A percentile compares a stretch with the other conserved stretches of the same genome.
phyloP scores from a whole-genome alignment of 306 rosid species.

The Ormosia emarginata region DNA sequence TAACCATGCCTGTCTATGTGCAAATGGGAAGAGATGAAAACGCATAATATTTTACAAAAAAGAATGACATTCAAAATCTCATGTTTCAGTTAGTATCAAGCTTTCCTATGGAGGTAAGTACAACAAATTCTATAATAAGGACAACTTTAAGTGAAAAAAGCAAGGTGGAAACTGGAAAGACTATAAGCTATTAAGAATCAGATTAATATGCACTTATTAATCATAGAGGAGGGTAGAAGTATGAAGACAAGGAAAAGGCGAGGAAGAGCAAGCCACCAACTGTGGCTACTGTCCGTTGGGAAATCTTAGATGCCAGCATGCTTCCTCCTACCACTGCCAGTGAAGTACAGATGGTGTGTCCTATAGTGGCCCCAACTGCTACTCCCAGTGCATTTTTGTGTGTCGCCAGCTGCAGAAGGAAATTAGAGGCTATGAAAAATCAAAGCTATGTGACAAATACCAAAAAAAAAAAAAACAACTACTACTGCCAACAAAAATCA shows the following conservation, averaged over 20 bases:
- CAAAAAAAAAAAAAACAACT: neutral
- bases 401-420: conserved; percentile 77
- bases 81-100: conserved; percentile 20
- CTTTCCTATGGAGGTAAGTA: conserved; percentile 20
- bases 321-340: conserved; percentile 96
- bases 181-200: conserved; percentile 25
- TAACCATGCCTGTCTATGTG: neutral
- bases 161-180: conserved; percentile 25
- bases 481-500: conserved; percentile 2
- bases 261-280: conserved; percentile 97
- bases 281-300: conserved; percentile 94
- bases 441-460: neutral
- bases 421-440: neutral
- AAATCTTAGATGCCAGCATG: conserved; percentile 94
- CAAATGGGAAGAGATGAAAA: neutral
- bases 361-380: conserved; percentile 86
- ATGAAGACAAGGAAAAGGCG: conserved; percentile 87
- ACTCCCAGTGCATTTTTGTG: conserved; percentile 98
- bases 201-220: conserved; percentile 24
- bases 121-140: conserved; percentile 23
- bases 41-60: conserved; percentile 33
- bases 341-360: conserved; percentile 95
- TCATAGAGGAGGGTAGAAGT: conserved; percentile 92
- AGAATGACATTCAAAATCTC: conserved; percentile 33
- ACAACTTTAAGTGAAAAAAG: neutral